Evolutionary conservation across 768 basidiomycete species (phyloP), one percentile per base, ranked within the genome.

Genomic region (Auriscalpium orientale): DNA sequence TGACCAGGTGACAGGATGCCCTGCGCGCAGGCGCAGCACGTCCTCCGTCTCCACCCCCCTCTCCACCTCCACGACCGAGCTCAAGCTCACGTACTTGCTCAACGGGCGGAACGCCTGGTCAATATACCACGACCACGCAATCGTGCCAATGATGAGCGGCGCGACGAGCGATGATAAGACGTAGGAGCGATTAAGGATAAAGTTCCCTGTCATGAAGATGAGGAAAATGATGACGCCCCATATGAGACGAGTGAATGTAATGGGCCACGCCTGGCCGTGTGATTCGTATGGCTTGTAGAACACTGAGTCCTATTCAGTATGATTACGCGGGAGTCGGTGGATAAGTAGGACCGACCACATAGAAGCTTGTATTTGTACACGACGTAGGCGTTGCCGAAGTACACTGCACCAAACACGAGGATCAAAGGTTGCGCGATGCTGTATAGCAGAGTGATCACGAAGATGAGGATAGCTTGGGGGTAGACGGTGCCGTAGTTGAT

Each of bases 201-300:
- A 98, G 62, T 97, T 88, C 48, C 95, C 95, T 46, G 86, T 91
- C 97, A 98, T 98, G 78, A 98, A 97, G 46, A 94, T 68, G 55
- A 95, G 84, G 78, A 95, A 98, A 53, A 95, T 90, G 67, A 95
- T 67, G 55, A 98, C 81, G 46, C 91, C 95, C 87, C 91, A 91
- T 35, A 95, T 86, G 43, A 97, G 82, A 8, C 95, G 89, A 28
- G 84, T 80, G 69, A 95, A 98, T 0, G 97, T 95, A 62, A 98
- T 84, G 0, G 93, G 92, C 95, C 97, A 98, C 1, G 95, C 97
- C 73, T 98, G 94, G 2, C 97, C 97, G 63, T 89, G 89, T 2
- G 90, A 92, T 72, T 98, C 95, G 70, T 98, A 98, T 0, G 97
- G 95, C 66, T 98, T 98, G 76, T 97, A 97, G 76, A 95, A 98